Evolutionary conservation across 306 rosid species (phyloP), one percentile per base, ranked within the genome.

Genomic region (Mimosa pudica): DNA sequence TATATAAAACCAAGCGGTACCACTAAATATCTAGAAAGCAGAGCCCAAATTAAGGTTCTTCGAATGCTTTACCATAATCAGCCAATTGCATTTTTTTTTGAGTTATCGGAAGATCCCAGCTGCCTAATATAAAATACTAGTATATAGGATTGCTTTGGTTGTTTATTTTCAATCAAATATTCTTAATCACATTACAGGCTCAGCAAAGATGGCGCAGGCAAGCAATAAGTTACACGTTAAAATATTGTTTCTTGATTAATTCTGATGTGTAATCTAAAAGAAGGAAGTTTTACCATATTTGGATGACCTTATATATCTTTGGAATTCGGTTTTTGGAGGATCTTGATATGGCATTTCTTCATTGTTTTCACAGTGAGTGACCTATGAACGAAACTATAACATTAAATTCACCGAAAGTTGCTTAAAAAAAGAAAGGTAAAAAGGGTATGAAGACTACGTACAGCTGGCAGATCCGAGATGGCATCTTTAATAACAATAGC

Each of bases 401-500:
- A 73, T 61, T 87, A 76, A 68, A 77, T 57, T 61, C 10, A 63
- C 71, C 67, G 70, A 82, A 58, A 74, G 81, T 24, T 24, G 42
- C 81, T 17, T 24, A 24, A 24, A 71, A 57, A 60, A 60, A 55
- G 8, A 52, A 64, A 48, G 70, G 74, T 57, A 46, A 84, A 79
- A 48, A 71, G 51, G 66, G 74, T 74, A 17, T 10, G 24, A 85
- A 74, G 69, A 71, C 45, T 87, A 94, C 30, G 30, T 24, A 24
- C 98, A 62, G 86, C 75, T 16, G 97, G 98, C 77, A 94, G 98
- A 84, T 94, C 98, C 71, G 97, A 92, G 88, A 94, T 89, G 82
- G 98, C 98, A 83, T 94, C 98, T 71, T 82, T 84, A 78, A 94
- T 86, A 86, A 94, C 83, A 77, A 81, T 51, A 36, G 97, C 93